phyloP scores from a whole-genome alignment of 805 yeast species.

The Metschnikowia peoriensis region DNA sequence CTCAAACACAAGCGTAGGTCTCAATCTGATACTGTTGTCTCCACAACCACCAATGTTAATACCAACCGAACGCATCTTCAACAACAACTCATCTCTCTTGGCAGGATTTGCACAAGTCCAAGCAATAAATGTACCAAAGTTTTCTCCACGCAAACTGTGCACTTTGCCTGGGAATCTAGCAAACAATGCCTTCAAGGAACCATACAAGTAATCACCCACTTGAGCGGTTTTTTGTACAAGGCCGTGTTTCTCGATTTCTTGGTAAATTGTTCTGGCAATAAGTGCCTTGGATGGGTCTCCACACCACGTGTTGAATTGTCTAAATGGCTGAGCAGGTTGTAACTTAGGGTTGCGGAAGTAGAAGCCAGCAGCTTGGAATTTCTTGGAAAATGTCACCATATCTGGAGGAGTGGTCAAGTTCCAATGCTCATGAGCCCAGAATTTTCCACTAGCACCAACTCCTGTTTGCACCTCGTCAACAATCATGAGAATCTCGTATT shows the following conservation, averaged over 20 bases:
- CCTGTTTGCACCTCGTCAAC: conserved; percentile 77
- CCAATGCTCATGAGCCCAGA: conserved; percentile 75
- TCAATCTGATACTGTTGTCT: conserved; percentile 54
- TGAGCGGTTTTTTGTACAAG: conserved; percentile 48
- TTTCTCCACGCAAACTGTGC: conserved; percentile 57
- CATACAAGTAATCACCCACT: conserved; percentile 55
- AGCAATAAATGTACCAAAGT: conserved; percentile 64
- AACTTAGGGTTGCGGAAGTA: conserved; percentile 58
- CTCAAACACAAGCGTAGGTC: conserved; percentile 65
- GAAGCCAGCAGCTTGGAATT: conserved; percentile 73
- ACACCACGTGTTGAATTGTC: conserved; percentile 79
- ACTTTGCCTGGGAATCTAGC: conserved; percentile 41
- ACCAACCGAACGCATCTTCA: conserved; percentile 48
- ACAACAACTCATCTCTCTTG: conserved; percentile 47
- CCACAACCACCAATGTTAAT: conserved; percentile 72
- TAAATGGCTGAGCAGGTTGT: conserved; percentile 59
- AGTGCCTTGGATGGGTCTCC: conserved; percentile 72
- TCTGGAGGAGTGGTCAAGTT: conserved; percentile 61
- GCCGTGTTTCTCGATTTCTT: conserved; percentile 50
- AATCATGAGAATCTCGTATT: conserved; percentile 57
- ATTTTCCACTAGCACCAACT: conserved; percentile 68
- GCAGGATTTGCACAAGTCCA: conserved; percentile 51
- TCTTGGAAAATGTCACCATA: conserved; percentile 68
- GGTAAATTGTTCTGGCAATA: conserved; percentile 58
- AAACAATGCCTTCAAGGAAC: conserved; percentile 38